These are phyloP conservation scores for Zalaria sp. DNA, from an alignment of 2,329 filamentous ascomycete species.

Conservation along the genomic window DNA sequence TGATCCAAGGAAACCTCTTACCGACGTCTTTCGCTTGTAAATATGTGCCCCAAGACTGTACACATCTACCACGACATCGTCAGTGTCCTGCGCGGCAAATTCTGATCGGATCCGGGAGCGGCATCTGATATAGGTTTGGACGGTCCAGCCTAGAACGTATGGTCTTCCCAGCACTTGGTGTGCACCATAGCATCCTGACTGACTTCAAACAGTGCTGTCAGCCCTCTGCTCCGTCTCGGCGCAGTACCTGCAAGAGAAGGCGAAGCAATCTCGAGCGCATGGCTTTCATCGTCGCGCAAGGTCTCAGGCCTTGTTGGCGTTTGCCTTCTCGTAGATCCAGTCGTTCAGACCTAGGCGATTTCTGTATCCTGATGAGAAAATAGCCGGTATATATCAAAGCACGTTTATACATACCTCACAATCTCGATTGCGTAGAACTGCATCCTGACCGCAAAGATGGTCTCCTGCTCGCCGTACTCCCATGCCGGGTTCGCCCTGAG, in stretches of 20 bases:
- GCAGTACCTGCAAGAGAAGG: no score
- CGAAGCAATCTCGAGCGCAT: no score
- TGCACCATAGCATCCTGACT: no score
- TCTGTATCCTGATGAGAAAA: conserved; percentile 24
- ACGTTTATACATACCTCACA: conserved; percentile 38
- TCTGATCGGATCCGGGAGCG: conserved; percentile 4
- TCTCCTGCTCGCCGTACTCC: conserved; percentile 79
- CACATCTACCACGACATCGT: conserved; percentile 13
- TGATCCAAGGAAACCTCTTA: no score
- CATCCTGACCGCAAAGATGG: conserved; percentile 79
- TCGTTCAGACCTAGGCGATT: conserved; percentile 87
- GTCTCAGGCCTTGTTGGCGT: conserved; percentile 37
- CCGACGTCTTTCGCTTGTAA: neutral
- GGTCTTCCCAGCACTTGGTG: no score
- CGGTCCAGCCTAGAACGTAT: no score
- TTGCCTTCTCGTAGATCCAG: conserved; percentile 83
- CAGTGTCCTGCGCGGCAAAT: conserved; percentile 12
- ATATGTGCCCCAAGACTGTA: conserved; percentile 17
- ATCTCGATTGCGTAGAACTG: conserved; percentile 74
- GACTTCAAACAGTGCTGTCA: no score
- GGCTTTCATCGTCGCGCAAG: no score
- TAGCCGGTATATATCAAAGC: neutral
- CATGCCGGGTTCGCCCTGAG: conserved; percentile 61
- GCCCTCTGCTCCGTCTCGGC: no score
- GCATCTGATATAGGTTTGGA: no score